Percentiles rank a stretch among this genome's conserved stretches.
phyloP scores from a whole-genome alignment of 768 basidiomycete genomes.

The Neoboletus magnificus region DNA sequence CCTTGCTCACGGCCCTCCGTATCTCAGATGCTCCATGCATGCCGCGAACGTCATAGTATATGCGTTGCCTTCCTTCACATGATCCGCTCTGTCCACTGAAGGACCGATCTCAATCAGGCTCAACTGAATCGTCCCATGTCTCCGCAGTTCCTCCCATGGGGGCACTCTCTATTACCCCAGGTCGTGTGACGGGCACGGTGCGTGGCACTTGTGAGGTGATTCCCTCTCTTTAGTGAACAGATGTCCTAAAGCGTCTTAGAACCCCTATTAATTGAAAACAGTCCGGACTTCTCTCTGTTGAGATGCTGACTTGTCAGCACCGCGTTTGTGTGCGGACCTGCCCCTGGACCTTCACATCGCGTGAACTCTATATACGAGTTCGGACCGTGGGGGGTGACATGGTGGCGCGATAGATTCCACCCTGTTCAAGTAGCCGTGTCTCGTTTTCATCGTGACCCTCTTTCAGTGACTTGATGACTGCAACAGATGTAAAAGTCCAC shows the following conservation, averaged over 20 bases:
- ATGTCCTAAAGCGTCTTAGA: constrained; percentile 1
- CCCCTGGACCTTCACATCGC: constrained; percentile 10
- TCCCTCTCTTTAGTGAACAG: constrained; percentile 2
- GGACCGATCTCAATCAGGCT: constrained; percentile 14
- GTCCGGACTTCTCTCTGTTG: constrained; percentile 4
- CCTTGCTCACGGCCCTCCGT: constrained; percentile 9
- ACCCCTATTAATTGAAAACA: constrained; percentile 4
- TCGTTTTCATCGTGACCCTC: constrained; percentile 5
- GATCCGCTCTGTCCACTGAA: constrained; percentile 20
- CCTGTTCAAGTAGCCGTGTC: not conserved
- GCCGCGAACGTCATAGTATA: constrained; percentile 16
- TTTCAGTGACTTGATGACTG: constrained; percentile 5
- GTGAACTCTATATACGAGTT: not conserved
- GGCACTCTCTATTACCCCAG: constrained; percentile 29
- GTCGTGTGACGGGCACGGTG: constrained; percentile 23
- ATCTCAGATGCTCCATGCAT: not conserved
- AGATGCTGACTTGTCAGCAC: constrained; percentile 1
- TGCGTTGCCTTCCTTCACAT: constrained; percentile 22
- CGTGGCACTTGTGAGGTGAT: constrained; percentile 11
- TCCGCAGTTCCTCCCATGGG: constrained; percentile 25
- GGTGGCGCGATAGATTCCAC: not conserved
- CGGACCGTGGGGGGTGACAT: constrained; percentile 1
- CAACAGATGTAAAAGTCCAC: not conserved
- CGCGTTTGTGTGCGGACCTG: not conserved
- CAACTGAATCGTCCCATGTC: constrained; percentile 6